phyloP scores from a whole-genome alignment of 106 monocot species.

The Iris macrosiphon region DNA sequence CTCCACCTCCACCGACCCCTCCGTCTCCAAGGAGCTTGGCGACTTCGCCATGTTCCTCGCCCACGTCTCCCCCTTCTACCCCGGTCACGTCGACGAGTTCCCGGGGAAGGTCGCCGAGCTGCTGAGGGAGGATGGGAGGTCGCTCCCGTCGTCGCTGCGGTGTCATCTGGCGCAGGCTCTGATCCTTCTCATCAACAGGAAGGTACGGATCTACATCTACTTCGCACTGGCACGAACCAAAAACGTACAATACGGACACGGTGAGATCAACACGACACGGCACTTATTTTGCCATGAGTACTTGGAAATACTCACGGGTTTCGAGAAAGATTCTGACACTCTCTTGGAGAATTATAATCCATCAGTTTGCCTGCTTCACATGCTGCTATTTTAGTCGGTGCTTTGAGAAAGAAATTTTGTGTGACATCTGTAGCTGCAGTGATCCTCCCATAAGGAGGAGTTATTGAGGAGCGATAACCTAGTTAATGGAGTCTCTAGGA shows the following conservation, averaged over 20 bases:
- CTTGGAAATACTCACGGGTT: too few species aligned
- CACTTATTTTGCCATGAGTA: too few species aligned
- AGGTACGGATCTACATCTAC: slow-evolving; percentile 59
- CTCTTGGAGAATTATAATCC: too few species aligned
- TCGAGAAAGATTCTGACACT: too few species aligned
- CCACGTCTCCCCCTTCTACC: slow-evolving; percentile 81
- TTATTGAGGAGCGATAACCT: too few species aligned
- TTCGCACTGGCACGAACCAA: not conserved
- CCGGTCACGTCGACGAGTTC: slow-evolving; percentile 31
- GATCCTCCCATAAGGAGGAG: too few species aligned
- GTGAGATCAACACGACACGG: not conserved
- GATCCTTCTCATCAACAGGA: slow-evolving; percentile 72
- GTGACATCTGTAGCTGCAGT: too few species aligned
- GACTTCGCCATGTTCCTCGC: slow-evolving; percentile 80
- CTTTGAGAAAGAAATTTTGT: too few species aligned
- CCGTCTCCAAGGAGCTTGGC: slow-evolving; percentile 58
- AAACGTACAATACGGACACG: not conserved
- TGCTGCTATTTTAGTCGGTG: too few species aligned
- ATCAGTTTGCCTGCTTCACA: too few species aligned
- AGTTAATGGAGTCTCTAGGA: too few species aligned
- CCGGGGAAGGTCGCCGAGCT: slow-evolving; percentile 47
- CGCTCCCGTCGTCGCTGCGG: slow-evolving; percentile 51
- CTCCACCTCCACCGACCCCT: slow-evolving; percentile 39
- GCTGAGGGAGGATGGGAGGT: slow-evolving; percentile 33
- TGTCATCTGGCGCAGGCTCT: slow-evolving; percentile 64